Conservation (phyloP, 1,284 basidiomycete species). For the Wallemia hederae region DNA sequence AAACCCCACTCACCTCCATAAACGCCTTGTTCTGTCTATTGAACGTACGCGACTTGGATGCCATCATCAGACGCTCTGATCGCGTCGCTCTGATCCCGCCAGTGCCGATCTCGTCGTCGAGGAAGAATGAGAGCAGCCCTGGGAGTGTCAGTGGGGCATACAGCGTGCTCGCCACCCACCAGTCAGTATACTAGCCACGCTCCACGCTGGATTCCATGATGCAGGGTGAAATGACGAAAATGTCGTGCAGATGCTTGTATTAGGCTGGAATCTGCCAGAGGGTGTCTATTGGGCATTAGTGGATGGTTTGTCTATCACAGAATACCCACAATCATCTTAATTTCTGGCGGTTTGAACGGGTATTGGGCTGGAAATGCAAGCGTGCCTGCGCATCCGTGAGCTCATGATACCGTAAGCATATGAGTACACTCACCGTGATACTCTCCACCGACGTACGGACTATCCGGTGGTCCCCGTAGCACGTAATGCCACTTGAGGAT, state of each 20-base stretch:
- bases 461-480: slow-evolving; percentile 7
- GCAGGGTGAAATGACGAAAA: slow-evolving; percentile 8
- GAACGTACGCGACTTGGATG: slow-evolving; percentile 4
- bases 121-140: slow-evolving; percentile 11
- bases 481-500: slow-evolving; percentile 11
- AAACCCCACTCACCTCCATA: background rate
- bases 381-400: background rate
- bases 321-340: slow-evolving; percentile 4
- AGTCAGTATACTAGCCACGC: slow-evolving; percentile 9
- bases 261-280: slow-evolving; percentile 9
- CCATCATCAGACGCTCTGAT: slow-evolving; percentile 5
- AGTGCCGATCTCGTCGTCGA: slow-evolving; percentile 11
- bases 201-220: slow-evolving; percentile 11
- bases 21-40: slow-evolving; percentile 1
- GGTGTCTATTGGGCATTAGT: slow-evolving; percentile 11
- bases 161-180: background rate
- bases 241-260: slow-evolving; percentile 6
- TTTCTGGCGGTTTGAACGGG: slow-evolving; percentile 11
- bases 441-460: slow-evolving; percentile 8
- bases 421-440: slow-evolving; percentile 9
- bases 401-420: background rate
- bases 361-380: slow-evolving; percentile 7
- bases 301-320: background rate
- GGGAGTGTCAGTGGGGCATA: background rate
- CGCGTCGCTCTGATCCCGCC: slow-evolving; percentile 5